Evolutionary conservation across 176 grass and related monocot genomes (phyloP), one percentile per base, ranked within the genome.

Genomic region (Lolium perenne): DNA sequence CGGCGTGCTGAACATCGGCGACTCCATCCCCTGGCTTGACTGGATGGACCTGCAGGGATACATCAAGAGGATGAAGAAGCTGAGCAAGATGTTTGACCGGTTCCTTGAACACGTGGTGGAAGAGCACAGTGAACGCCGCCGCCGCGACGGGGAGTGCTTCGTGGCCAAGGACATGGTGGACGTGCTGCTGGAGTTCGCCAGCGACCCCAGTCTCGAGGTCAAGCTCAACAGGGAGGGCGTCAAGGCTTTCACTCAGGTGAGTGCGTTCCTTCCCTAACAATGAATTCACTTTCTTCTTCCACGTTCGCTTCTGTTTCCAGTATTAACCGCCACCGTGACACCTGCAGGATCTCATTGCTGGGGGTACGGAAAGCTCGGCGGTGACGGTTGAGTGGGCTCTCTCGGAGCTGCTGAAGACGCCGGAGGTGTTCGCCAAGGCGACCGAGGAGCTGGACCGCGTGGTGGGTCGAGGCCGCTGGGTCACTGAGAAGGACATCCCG

Each of bases 11-110:
- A 96, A 88, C 79, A 88, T 96, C 29, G 87, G 91, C 3, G 94
- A 96, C 29, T 93, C 85, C 11, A 88, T 96, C n/a, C 91, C 91
- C 0, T 91, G 91, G 94, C 32, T 96, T 0, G 61, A 84, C 17
- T 88, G 88, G 78, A 66, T 96, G 6, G 94, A 96, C 73, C 71
- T 93, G 26, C 94, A 96, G 71, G 91, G 94, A 0, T 95, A 96
- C 53, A 67, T 93, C 14, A 21, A 17, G 74, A 84, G 91, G 82
- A 96, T 93, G 94, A 96, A 96, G 91, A 85, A 16, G 17, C 0
- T 78, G 4, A 66, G 82, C 70, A 80, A 78, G 74, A 91, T 50
- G 70, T 88, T 92, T 8, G 91, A 97, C 18, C 25, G 75, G 2
- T 97, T 97, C 77, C 61, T 97, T 11, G 94, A 93, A 35, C 85